Base-by-base conservation (phyloP, 495 filamentous ascomycete species). In the Gamarada debralockiae region DNA sequence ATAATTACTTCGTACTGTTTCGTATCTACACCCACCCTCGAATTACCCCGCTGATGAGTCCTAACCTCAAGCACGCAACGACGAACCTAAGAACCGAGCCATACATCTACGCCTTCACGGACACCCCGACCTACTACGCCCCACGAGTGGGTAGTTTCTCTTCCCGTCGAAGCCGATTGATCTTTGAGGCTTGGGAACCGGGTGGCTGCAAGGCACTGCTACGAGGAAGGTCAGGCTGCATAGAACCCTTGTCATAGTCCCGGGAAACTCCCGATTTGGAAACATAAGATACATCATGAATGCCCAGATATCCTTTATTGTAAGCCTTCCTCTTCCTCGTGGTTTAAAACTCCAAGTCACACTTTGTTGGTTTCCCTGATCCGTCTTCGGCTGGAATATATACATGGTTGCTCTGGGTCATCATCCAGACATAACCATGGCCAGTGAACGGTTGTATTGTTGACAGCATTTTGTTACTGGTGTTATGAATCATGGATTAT, bases 301-400 rank as follows among this genome's bases (percentile, higher is more conserved):
- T 58, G 74, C 76, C 48, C 73, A 78, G 63, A 75, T 81, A 55
- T 74, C 75, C 39, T 81, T 81, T 61, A 69, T 81, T 51, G 77
- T 79, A 68, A 71, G 73, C 66, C 20, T 40, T 22, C 45, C 42
- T 39, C 41, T 39, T 46, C 4, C 38, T 31, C 25, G 29, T 40
- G 25, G 36, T 27, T 15, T 18, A 15, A 18, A 6, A 18, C 17
- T 4, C 36, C 29, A 34, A 34, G 29, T 34, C 29, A 7, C 29
- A 34, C 14, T 18, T 39, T 39, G 36, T 18, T 18, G 14, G 4
- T 4, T 39, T 39, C 6, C 14, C 14, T 18, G 36, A 15, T 3
- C 14, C 14, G 5, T 39, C 14, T 39, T 15, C 36, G 4, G 14
- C 36, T 39, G 36, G 5, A n/a, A 14, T 18, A 39, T 3, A 14